Conservation (phyloP, 352 stramenopile genomes). For the Hyphochytrium catenoides region DNA sequence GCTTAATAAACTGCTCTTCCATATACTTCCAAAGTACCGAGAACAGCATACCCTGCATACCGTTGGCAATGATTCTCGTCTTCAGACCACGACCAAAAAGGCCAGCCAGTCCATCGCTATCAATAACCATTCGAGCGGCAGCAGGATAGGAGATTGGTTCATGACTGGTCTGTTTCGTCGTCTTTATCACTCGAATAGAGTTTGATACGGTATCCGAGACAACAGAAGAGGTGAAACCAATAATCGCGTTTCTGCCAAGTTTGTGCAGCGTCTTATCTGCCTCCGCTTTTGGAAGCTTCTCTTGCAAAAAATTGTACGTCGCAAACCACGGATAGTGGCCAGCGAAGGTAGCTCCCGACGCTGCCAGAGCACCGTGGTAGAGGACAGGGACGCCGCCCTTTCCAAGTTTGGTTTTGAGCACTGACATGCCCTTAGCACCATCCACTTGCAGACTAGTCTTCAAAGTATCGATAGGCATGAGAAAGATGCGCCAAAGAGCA, state of each 20-base stretch:
- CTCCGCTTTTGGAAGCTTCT: constrained; percentile 19
- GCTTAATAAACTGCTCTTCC: constrained; percentile 1
- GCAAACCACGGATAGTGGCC: constrained; percentile 21
- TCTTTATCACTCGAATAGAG: constrained; percentile 69
- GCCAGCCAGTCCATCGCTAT: constrained; percentile 33
- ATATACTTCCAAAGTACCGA: constrained; percentile 55
- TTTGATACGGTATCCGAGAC: constrained; percentile 61
- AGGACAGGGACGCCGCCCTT: constrained; percentile 23
- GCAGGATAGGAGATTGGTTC: constrained; percentile 36
- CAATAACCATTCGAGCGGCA: constrained; percentile 36
- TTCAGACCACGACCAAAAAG: constrained; percentile 62
- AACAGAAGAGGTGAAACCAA: constrained; percentile 53
- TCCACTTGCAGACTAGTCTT: constrained; percentile 74
- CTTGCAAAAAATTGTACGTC: constrained; percentile 64
- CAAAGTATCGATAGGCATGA: constrained; percentile 67
- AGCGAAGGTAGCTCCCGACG: constrained; percentile 39
- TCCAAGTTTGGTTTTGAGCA: constrained; percentile 35
- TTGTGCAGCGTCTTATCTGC: constrained; percentile 25
- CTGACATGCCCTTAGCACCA: constrained; percentile 24
- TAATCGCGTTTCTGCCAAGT: constrained; percentile 42
- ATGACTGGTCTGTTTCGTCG: constrained; percentile 39
- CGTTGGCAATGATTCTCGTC: constrained; percentile 72
- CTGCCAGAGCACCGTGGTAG: constrained; percentile 50
- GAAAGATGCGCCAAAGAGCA: constrained; percentile 43
- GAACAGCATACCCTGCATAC: constrained; percentile 63